Evolutionary conservation across 2,329 filamentous ascomycete species (phyloP), one percentile per base, ranked within the genome.

Genomic region (Ophiocordyceps camponoti-rufipedis): DNA sequence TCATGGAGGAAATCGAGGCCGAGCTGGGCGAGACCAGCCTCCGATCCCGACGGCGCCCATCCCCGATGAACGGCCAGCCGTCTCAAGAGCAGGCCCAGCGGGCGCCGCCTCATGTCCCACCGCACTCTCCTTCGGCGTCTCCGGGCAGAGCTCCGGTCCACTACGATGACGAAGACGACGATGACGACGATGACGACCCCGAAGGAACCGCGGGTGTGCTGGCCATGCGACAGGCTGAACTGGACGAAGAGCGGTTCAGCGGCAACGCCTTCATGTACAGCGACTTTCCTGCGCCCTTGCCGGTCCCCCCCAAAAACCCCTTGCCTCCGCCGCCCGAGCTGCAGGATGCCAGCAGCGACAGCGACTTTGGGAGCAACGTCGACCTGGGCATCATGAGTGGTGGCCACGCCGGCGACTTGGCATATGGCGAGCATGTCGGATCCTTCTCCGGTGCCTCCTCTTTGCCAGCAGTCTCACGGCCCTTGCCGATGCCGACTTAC

Each of bases 131-230:
- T n/a, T 39, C 35, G 35, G 35, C 35, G 35, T 39, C 35, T 39
- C 35, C 35, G 9, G 35, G 35, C 14, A 39, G 35, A 39, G 66
- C 69, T 43, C 72, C 72, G 52, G 64, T 68, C 51, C 31, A 31
- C 19, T 43, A 46, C 38, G 46, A 45, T 28, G 44, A 47, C 12
- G 47, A 70, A 33, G 66, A 71, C 28, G 33, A 35, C 14, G 71
- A 71, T 12, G 82, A 89, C 46, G 86, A 93, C 44, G 23, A 23
- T 23, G 93, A 86, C 56, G 89, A 96, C 56, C 78, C 83, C 0
- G 89, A 95, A 60, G 89, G 83, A 18, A 80, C 82, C 38, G 85
- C 85, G 48, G 89, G 91, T 14, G 66, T 93, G 44, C 75, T 84
- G 57, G 87, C 87, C 52, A 78, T 96, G 72, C 78, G 79, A 48